Evolutionary conservation across 495 filamentous ascomycete species (phyloP), one percentile per base, ranked within the genome.

Genomic region (Chaetomium cochliodes): DNA sequence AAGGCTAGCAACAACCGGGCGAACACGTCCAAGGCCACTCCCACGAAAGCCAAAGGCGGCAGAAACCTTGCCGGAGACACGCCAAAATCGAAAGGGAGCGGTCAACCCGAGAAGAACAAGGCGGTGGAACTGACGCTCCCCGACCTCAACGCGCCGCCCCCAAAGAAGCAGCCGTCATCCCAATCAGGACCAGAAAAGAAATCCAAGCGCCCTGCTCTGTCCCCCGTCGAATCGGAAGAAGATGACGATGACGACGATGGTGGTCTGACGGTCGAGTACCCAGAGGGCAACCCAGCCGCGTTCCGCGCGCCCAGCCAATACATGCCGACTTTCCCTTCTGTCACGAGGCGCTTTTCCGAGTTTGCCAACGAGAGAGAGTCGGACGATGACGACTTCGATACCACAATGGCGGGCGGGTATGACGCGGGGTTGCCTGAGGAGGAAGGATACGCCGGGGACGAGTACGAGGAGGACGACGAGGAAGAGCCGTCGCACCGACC

Each of bases 251-350:
- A 77, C 13, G 79, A 78, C 47, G 80, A 80, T 61, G 67, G 72
- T n/a, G 74, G 72, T 2, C 72, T 82, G 30, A 73, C 73, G n/a
- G 72, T 82, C 46, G 80, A 82, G 60, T 79, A 78, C 58, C 80
- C 80, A 0, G 78, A 73, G 44, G 79, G 75, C 60, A 69, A 73
- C 42, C 69, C 72, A 18, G 44, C 63, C 30, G 52, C 55, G 26
- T 73, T 68, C 62, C 54, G 62, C 3, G 65, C 73, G 20, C 12
- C 71, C 44, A 69, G 61, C 63, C 68, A 73, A 49, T 79, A 75
- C 62, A 74, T 73, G 5, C 73, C 76, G 0, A 69, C 74, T n/a
- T 70, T 81, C 66, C 68, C 71, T 0, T 25, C 62, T 20, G 65
- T 77, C 13, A 70, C 69, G 39, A 74, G 78, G 25, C 75, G 74